These are phyloP conservation scores for Bruguiera gymnorhiza DNA, from an alignment of 345 rosid genomes.

Conservation along the genomic window DNA sequence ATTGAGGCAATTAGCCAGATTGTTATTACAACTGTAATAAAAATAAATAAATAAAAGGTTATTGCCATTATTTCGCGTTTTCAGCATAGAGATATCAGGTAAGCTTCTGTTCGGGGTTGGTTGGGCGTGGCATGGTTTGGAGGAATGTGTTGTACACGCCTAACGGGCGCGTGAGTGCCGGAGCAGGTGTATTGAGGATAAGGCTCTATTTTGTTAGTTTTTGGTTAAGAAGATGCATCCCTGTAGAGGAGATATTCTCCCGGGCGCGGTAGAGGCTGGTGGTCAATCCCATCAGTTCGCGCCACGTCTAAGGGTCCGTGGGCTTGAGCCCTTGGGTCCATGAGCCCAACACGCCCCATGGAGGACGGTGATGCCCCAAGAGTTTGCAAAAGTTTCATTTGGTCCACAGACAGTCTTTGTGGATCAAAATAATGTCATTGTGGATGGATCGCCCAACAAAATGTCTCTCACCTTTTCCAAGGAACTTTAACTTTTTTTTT, in stretches of 20 bases:
- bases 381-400: background rate
- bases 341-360: too few species aligned
- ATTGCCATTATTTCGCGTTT: too few species aligned
- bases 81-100: too few species aligned
- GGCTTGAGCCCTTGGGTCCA: too few species aligned
- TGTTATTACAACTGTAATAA: too few species aligned
- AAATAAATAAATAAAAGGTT: too few species aligned
- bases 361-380: too few species aligned
- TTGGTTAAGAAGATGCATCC: background rate
- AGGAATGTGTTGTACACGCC: background rate
- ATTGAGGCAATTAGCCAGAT: too few species aligned
- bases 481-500: background rate
- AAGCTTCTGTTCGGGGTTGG: too few species aligned
- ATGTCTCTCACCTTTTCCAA: conserved; percentile 18
- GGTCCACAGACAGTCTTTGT: background rate
- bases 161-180: background rate
- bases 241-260: background rate
- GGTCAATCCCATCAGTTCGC: too few species aligned
- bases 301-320: too few species aligned
- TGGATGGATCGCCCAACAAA: conserved; percentile 8
- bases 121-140: too few species aligned
- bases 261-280: background rate
- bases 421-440: background rate
- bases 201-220: background rate
- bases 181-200: background rate